Evolutionary conservation across 148 eudicot genomes (phyloP).

Genomic region (Drosera capensis): DNA sequence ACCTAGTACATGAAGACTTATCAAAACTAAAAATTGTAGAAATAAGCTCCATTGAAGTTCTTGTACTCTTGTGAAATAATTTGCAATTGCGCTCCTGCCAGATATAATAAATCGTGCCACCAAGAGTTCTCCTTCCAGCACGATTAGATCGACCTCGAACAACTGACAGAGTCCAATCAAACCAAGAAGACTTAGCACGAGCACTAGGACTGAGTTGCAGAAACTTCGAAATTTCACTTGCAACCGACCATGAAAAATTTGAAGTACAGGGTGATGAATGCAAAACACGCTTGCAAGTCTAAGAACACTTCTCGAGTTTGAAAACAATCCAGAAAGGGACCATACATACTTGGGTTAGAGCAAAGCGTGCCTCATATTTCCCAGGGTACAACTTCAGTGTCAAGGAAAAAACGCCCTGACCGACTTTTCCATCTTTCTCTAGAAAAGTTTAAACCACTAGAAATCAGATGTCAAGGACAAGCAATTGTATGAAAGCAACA

Average conservation of each 20-base stretch:
- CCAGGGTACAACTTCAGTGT: slow-evolving; percentile 73
- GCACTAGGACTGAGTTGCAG: slow-evolving; percentile 88
- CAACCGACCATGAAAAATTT: slow-evolving; percentile 90
- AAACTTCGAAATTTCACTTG: slow-evolving; percentile 62
- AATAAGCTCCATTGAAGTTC: too few relatives aligned
- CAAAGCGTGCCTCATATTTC: slow-evolving; percentile 54
- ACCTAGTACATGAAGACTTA: too few relatives aligned
- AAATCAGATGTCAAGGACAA: neutral
- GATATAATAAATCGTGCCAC: too few relatives aligned
- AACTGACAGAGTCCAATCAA: too few relatives aligned
- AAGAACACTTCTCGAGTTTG: neutral
- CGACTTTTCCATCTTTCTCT: slow-evolving; percentile 86
- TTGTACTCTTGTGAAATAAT: too few relatives aligned
- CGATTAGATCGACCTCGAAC: too few relatives aligned
- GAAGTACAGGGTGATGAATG: slow-evolving; percentile 30
- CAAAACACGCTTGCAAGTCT: too few relatives aligned
- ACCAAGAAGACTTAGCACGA: too few relatives aligned
- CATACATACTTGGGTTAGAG: neutral
- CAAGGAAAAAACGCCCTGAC: slow-evolving; percentile 51
- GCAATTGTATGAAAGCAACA: slow-evolving; percentile 2
- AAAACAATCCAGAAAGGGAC: too few relatives aligned
- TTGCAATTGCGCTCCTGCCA: too few relatives aligned
- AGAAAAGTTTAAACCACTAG: slow-evolving; percentile 8
- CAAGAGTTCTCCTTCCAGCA: too few relatives aligned
- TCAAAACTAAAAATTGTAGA: too few relatives aligned